These are phyloP conservation scores for Avena atlantica DNA, from an alignment of 176 grass and related monocot species.

Conservation along the genomic window DNA sequence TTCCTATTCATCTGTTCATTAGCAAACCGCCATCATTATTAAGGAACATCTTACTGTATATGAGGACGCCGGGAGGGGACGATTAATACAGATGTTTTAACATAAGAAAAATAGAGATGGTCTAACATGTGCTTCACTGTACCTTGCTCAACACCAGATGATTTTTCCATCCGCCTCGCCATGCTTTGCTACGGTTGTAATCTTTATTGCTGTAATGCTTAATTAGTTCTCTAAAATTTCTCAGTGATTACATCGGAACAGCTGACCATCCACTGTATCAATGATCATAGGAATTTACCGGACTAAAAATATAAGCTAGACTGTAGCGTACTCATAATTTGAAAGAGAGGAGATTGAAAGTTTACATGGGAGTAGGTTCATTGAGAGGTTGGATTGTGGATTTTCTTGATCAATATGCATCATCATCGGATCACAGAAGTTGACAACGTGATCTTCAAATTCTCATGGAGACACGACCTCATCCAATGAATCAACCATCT, in stretches of 20 bases:
- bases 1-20: too few relatives aligned
- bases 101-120: too few relatives aligned
- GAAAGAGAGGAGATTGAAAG: neutral
- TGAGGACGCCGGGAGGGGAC: neutral
- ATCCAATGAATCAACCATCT: too few relatives aligned
- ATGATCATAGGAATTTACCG: neutral
- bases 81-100: neutral
- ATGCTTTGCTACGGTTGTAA: neutral
- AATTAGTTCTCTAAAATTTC: neutral
- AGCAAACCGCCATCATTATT: too few relatives aligned
- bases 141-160: neutral
- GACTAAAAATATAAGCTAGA: neutral
- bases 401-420: neutral
- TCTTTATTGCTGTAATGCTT: neutral
- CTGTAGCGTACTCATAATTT: neutral
- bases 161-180: neutral
- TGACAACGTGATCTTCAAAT: too few relatives aligned
- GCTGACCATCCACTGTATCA: neutral
- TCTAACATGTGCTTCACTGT: too few relatives aligned
- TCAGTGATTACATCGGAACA: neutral
- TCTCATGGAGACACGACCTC: too few relatives aligned
- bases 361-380: neutral
- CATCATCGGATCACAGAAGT: too few relatives aligned
- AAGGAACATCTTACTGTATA: neutral
- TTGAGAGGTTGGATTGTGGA: neutral